Evolutionary conservation across 371 early-diverging fungal genomes (phyloP), one percentile per base, ranked within the genome.

Genomic region (Haplosporangium sp.): DNA sequence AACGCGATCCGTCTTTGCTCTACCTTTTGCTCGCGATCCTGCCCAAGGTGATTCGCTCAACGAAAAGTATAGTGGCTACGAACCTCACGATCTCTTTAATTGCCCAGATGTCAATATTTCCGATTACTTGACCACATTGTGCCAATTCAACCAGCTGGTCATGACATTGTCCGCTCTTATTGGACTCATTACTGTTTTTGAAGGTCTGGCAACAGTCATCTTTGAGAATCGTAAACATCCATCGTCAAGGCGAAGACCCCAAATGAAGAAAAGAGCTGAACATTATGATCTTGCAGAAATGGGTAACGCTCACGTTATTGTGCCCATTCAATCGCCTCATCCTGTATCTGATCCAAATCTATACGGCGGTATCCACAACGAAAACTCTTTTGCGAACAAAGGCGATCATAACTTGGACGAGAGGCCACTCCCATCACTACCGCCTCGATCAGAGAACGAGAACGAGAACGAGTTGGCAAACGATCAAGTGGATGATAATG

Each of bases 41-140:
- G 20, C 57, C 27, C 50, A 55, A 27, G 72, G 63, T 5, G 34
- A 60, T 0, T 56, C 56, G 15, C 39, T 48, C 15, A 20, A 47
- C 55, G 3, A 15, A 19, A 38, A n/a, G 8, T 8, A 10, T 27
- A 10, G n/a, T 3, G 20, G 20, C 9, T 61, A 62, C 39, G 40
- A 72, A 47, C 77, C 77, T 37, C 34, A 34, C 35, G 44, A 77
- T 55, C 45, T 77, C 34, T 77, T 61, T 47, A 4, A 19, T 19
- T 77, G 77, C 65, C 71, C 58, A 1, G 40, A 27, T 10, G 19
- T 52, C 34, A 9, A 53, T 2, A 42, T 65, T 52, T 35, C 19
- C 1, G 13, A 65, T 37, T 59, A 47, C 15, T 19, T 64, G 48
- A 64, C 77, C 13, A 65, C 40, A 2, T 60, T 77, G 7, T 77